These are phyloP conservation scores for Corylus americana DNA, from an alignment of 306 rosid genomes.

Conservation along the genomic window DNA sequence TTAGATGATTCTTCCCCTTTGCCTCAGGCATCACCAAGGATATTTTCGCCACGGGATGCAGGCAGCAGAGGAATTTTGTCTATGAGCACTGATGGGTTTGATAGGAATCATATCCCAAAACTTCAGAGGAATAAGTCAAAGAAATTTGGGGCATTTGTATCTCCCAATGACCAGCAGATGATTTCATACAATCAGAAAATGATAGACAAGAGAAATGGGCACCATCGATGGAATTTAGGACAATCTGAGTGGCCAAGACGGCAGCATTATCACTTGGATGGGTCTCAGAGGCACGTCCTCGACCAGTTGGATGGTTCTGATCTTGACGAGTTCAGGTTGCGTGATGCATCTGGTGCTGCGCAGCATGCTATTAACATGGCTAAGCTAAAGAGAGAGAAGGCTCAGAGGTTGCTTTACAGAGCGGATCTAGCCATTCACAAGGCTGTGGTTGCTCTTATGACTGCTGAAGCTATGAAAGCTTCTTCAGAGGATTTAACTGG, in stretches of 20 bases:
- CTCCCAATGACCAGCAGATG: conserved; percentile 42
- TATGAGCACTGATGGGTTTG: conserved; percentile 49
- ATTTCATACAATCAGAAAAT: conserved; percentile 40
- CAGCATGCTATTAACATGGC: conserved; percentile 62
- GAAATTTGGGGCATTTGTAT: conserved; percentile 43
- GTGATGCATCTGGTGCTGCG: conserved; percentile 65
- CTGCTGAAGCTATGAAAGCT: conserved; percentile 82
- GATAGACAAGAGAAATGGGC: conserved; percentile 53
- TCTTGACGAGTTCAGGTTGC: conserved; percentile 62
- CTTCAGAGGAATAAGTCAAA: conserved; percentile 57
- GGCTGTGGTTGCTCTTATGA: conserved; percentile 86
- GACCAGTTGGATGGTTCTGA: conserved; percentile 64
- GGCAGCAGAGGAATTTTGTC: conserved; percentile 44
- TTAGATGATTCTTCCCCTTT: conserved; percentile 82
- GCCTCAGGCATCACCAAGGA: conserved; percentile 56
- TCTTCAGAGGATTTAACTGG: conserved; percentile 41
- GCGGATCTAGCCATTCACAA: conserved; percentile 88
- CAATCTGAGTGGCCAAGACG: conserved; percentile 47
- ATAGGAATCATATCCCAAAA: conserved; percentile 53
- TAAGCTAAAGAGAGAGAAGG: conserved; percentile 66
- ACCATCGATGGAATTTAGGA: conserved; percentile 41
- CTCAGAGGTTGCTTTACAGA: conserved; percentile 60
- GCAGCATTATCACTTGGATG: conserved; percentile 44
- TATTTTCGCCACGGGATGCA: conserved; percentile 61
- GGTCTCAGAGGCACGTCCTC: conserved; percentile 44